Conservation (phyloP, 495 filamentous ascomycete species). For the Penicillium tannophilum region DNA sequence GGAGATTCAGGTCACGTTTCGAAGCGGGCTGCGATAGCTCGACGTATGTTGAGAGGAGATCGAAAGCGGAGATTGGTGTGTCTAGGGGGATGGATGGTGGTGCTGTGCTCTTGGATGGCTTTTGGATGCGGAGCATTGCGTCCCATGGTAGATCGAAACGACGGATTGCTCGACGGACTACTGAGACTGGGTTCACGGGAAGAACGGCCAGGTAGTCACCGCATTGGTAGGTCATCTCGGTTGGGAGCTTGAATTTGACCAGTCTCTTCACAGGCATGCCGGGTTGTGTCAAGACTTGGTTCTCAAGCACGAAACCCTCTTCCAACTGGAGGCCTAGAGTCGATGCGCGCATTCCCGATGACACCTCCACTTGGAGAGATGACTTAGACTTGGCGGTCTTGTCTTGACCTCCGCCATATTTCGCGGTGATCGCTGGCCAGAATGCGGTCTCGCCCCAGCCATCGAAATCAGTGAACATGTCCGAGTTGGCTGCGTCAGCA, state of each 20-base stretch:
- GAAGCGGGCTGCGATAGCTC: slow-evolving; percentile 73
- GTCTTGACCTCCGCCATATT: slow-evolving; percentile 39
- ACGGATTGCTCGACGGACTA: slow-evolving; percentile 55
- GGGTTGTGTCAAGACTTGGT: slow-evolving; percentile 54
- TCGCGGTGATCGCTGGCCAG: slow-evolving; percentile 63
- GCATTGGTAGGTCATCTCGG: slow-evolving; percentile 64
- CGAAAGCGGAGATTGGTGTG: slow-evolving; percentile 58
- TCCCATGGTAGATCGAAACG: slow-evolving; percentile 65
- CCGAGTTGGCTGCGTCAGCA: slow-evolving; percentile 61
- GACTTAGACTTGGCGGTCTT: slow-evolving; percentile 30
- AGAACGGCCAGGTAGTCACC: slow-evolving; percentile 79
- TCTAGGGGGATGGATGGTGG: slow-evolving; percentile 59
- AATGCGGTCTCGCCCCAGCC: slow-evolving; percentile 65
- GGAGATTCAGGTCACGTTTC: slow-evolving; percentile 46
- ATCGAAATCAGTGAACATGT: slow-evolving; percentile 74
- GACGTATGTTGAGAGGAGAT: slow-evolving; percentile 68
- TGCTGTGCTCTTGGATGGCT: slow-evolving; percentile 33
- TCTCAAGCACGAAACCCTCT: slow-evolving; percentile 61
- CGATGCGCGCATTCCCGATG: slow-evolving; percentile 57
- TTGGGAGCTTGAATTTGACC: slow-evolving; percentile 65
- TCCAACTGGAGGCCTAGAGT: slow-evolving; percentile 66
- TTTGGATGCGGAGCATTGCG: slow-evolving; percentile 50
- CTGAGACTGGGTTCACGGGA: slow-evolving; percentile 65
- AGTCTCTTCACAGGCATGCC: slow-evolving; percentile 63
- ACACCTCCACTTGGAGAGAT: slow-evolving; percentile 58